Percentiles rank a stretch among this genome's conserved stretches.
Conservation (phyloP, 129 eudicot genomes). For the Chrysanthemum makinoi region DNA sequence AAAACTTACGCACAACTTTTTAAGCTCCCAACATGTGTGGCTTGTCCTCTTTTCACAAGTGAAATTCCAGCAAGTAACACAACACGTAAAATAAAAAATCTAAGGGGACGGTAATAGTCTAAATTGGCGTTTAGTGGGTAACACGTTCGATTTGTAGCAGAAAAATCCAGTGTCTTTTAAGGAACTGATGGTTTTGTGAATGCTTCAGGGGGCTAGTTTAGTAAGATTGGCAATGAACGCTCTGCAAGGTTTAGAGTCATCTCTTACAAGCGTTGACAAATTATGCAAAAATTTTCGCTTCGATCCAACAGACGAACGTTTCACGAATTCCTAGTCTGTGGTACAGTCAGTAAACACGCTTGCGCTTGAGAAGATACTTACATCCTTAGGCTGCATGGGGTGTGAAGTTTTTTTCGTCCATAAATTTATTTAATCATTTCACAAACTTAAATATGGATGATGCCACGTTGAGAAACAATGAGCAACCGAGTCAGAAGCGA, state of each 20-base stretch:
- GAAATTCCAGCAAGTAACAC: no score
- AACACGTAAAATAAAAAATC: no score
- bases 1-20: neutral
- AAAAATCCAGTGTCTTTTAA: neutral
- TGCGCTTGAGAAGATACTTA: conserved; percentile 76
- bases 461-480: conserved; percentile 12
- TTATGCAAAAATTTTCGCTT: conserved; percentile 50
- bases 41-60: no score
- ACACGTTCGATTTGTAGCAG: neutral
- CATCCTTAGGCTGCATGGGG: conserved; percentile 73
- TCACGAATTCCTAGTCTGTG: conserved; percentile 71
- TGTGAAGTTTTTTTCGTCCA: conserved; percentile 58
- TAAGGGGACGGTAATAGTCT: no score
- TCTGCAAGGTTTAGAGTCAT: conserved; percentile 82
- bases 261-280: conserved; percentile 66
- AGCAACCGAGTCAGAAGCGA: conserved; percentile 14
- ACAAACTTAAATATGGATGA: conserved; percentile 34
- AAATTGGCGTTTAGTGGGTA: neutral
- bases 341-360: conserved; percentile 67
- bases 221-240: conserved; percentile 89
- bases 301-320: conserved; percentile 81
- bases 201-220: conserved; percentile 82
- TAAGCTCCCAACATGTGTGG: no score
- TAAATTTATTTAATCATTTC: conserved; percentile 60
- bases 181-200: neutral